phyloP scores from a whole-genome alignment of 371 early-diverging fungal genomes.

The Zopfochytrium polystomum region DNA sequence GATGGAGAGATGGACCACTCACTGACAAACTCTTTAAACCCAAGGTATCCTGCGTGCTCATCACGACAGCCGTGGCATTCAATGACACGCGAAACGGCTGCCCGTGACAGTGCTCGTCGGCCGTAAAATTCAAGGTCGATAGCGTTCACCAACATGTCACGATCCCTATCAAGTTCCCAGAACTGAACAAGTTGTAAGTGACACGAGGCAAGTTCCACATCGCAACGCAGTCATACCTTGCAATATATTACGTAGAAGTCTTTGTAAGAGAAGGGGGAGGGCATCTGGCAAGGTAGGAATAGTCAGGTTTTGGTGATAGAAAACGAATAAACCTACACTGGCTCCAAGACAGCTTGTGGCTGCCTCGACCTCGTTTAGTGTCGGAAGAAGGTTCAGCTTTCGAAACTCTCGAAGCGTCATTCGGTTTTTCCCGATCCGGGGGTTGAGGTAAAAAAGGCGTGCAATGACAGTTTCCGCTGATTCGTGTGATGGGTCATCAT shows the following conservation, averaged over 20 bases:
- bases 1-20: constrained; percentile 2
- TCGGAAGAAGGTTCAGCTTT: constrained; percentile 48
- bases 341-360: constrained; percentile 29
- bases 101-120: constrained; percentile 26
- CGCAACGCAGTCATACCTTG: constrained; percentile 40
- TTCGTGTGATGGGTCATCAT: no score
- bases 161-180: constrained; percentile 65
- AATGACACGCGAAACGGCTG: constrained; percentile 31
- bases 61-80: constrained; percentile 29
- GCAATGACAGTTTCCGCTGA: constrained; percentile 76
- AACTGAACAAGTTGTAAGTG: constrained; percentile 45
- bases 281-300: constrained; percentile 40
- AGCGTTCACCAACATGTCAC: constrained; percentile 33
- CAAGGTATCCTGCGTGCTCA: constrained; percentile 16
- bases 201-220: neutral
- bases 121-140: constrained; percentile 31
- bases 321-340: constrained; percentile 11
- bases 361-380: constrained; percentile 60
- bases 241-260: constrained; percentile 94
- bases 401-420: constrained; percentile 71
- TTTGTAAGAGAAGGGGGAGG: constrained; percentile 83
- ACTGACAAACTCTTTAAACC: constrained; percentile 32
- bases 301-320: neutral
- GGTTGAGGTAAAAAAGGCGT: constrained; percentile 73
- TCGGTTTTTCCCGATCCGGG: constrained; percentile 59